phyloP scores from a whole-genome alignment of 2,329 filamentous ascomycete species.

The Thielaviopsis punctulata region DNA sequence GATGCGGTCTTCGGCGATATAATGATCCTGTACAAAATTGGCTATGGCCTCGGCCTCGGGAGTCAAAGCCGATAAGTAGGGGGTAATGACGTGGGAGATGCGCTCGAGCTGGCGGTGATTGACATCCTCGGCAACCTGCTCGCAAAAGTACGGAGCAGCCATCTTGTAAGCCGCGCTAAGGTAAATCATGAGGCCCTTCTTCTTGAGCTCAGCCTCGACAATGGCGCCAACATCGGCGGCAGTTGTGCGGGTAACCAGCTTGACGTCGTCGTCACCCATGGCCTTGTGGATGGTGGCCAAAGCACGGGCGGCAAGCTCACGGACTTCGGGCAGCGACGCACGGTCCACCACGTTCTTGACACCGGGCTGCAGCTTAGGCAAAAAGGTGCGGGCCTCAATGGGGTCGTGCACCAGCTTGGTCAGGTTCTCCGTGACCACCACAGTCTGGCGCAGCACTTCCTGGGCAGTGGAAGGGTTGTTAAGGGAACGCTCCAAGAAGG shows the following conservation, averaged over 20 bases:
- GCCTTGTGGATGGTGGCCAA: slow-evolving; percentile 81
- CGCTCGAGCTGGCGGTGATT: slow-evolving; percentile 66
- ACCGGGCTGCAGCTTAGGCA: slow-evolving; percentile 87
- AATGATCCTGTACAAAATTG: slow-evolving; percentile 58
- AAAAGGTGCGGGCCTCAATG: slow-evolving; percentile 81
- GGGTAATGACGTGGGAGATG: slow-evolving; percentile 48
- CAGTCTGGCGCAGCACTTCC: slow-evolving; percentile 87
- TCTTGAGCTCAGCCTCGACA: slow-evolving; percentile 60
- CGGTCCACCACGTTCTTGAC: slow-evolving; percentile 76
- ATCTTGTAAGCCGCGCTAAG: slow-evolving; percentile 36
- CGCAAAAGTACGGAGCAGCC: slow-evolving; percentile 56
- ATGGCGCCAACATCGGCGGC: slow-evolving; percentile 57
- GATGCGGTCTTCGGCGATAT: slow-evolving; percentile 68
- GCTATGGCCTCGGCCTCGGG: slow-evolving; percentile 46
- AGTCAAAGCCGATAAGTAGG: slow-evolving; percentile 61
- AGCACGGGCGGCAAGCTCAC: slow-evolving; percentile 71
- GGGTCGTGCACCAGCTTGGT: slow-evolving; percentile 95
- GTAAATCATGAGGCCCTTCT: slow-evolving; percentile 42
- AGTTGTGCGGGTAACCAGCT: slow-evolving; percentile 46
- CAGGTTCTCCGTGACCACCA: slow-evolving; percentile 93
- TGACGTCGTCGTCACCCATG: slow-evolving; percentile 54
- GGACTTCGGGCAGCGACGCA: slow-evolving; percentile 85
- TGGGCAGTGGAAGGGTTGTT: slow-evolving; percentile 84
- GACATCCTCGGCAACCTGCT: slow-evolving; percentile 75
- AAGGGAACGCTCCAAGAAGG: slow-evolving; percentile 81